A percentile compares a stretch with the other conserved stretches of the same genome.
Conservation (phyloP, 495 filamentous ascomycete genomes). For the Pseudotulostoma volvatum region DNA sequence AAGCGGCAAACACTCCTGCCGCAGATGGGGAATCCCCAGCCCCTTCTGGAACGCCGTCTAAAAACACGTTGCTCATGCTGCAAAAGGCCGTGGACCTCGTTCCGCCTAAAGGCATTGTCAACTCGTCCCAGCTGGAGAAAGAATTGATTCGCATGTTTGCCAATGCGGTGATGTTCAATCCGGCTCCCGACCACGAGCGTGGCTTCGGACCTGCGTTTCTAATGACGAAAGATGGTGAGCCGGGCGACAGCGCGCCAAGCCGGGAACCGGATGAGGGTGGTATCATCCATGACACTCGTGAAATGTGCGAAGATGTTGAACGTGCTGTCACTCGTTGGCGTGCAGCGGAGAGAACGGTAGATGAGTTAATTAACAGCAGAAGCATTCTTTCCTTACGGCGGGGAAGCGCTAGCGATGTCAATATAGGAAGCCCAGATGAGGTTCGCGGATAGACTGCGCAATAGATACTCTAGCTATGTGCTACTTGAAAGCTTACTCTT, state of each 20-base stretch:
- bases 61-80: conserved; percentile 32
- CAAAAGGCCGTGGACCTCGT: conserved; percentile 57
- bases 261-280: conserved; percentile 53
- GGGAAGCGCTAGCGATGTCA: conserved; percentile 28
- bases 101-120: conserved; percentile 83
- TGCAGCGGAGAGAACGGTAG: conserved; percentile 34
- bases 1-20: conserved; percentile 29
- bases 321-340: conserved; percentile 41
- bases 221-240: conserved; percentile 22
- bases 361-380: conserved; percentile 25
- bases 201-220: conserved; percentile 49
- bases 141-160: conserved; percentile 96
- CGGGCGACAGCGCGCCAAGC: conserved; percentile 20
- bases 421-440: conserved; percentile 27
- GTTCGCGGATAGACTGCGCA: no score
- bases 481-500: no score
- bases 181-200: conserved; percentile 41
- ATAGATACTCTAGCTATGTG: no score
- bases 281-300: conserved; percentile 63
- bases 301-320: conserved; percentile 72
- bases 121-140: conserved; percentile 84
- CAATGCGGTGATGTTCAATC: conserved; percentile 96
- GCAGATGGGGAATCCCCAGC: conserved; percentile 30
- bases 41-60: conserved; percentile 19
- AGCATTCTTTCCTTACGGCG: conserved; percentile 25